phyloP scores from a whole-genome alignment of 257 asterid genomes.

The Solanum appendiculatum region DNA sequence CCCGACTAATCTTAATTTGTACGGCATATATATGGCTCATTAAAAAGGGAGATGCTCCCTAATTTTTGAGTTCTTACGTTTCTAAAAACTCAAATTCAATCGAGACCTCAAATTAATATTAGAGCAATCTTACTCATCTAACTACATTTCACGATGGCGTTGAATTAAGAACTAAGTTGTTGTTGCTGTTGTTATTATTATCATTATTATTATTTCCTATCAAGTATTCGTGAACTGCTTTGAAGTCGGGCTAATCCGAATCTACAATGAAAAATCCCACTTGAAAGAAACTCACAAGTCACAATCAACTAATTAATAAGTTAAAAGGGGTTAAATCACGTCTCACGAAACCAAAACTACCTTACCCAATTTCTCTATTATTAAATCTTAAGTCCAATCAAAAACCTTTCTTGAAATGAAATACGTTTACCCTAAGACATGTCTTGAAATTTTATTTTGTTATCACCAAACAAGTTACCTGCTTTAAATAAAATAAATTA shows the following conservation, averaged over 20 bases:
- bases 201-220: neutral
- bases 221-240: accelerated
- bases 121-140: neutral
- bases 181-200: no score
- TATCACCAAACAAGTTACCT: neutral
- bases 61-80: accelerated
- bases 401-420: neutral
- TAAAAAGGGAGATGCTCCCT: neutral
- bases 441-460: neutral
- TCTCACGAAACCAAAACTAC: neutral
- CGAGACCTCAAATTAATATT: neutral
- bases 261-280: neutral
- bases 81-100: neutral
- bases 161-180: neutral
- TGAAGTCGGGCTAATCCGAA: accelerated
- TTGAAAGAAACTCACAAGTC: neutral
- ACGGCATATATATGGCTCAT: neutral
- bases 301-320: neutral
- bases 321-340: neutral
- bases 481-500: neutral
- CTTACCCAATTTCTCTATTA: neutral
- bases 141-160: no score
- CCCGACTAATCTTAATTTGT: neutral
- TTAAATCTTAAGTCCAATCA: neutral
- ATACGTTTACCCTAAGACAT: neutral